phyloP scores from a whole-genome alignment of 2,329 filamentous ascomycete genomes.

The Tolypocladium guangdongense region DNA sequence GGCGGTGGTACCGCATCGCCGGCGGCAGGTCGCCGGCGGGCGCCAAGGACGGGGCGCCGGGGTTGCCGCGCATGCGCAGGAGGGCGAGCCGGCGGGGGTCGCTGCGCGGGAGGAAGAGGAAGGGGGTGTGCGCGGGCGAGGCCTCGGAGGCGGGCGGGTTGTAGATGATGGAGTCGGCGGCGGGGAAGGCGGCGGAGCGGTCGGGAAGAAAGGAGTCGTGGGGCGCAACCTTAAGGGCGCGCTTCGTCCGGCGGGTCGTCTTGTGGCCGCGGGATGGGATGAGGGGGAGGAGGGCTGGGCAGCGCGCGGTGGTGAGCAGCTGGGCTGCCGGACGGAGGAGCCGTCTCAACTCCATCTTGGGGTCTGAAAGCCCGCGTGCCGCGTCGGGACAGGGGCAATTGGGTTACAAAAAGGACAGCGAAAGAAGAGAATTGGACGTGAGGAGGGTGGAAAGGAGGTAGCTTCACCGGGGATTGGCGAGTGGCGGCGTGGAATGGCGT shows the following conservation, averaged over 20 bases:
- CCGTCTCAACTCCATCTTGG: conserved; percentile 23
- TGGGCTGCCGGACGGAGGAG: conserved; percentile 23
- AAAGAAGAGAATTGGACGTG: background rate
- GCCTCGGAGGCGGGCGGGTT: conserved; percentile 44
- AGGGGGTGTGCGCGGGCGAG: conserved; percentile 53
- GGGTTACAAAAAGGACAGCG: background rate
- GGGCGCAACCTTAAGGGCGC: conserved; percentile 46
- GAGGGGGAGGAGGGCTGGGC: conserved; percentile 11
- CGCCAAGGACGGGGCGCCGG: conserved; percentile 11
- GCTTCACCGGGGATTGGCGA: background rate
- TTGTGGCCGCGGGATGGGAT: conserved; percentile 32
- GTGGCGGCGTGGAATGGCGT: background rate
- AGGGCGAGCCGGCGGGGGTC: conserved; percentile 43
- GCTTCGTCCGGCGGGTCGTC: conserved; percentile 42
- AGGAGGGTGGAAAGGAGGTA: background rate
- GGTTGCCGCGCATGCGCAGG: conserved; percentile 29
- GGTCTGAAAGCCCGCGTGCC: background rate
- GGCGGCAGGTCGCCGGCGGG: conserved; percentile 20
- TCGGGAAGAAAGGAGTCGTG: conserved; percentile 47
- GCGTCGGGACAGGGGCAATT: background rate
- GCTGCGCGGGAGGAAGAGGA: conserved; percentile 50
- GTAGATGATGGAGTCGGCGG: conserved; percentile 37
- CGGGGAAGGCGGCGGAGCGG: conserved; percentile 17
- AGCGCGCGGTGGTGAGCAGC: conserved; percentile 17
- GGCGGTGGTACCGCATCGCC: conserved; percentile 21